Evolutionary conservation across 2,329 filamentous ascomycete genomes (phyloP).

Genomic region (Colletotrichum sojae): DNA sequence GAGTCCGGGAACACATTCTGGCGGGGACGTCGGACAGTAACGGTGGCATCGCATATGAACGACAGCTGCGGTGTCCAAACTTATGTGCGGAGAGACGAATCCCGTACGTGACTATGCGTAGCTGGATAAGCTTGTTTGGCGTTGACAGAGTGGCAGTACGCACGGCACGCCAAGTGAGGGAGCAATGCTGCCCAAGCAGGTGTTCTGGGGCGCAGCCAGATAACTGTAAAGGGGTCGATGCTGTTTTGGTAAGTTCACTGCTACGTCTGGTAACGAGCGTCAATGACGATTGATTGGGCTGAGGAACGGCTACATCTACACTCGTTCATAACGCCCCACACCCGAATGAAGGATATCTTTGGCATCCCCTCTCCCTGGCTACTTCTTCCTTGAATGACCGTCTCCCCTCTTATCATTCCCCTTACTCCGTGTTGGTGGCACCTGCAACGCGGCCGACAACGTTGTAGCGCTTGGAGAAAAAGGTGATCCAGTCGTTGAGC

Average conservation of each 20-base stretch:
- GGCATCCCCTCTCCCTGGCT: not conserved
- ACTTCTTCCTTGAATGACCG: not conserved
- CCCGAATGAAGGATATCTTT: conserved; percentile 16
- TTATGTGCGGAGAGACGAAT: conserved; percentile 1
- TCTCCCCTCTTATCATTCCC: conserved; percentile 1
- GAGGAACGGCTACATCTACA: conserved; percentile 13
- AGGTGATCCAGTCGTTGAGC: conserved; percentile 93
- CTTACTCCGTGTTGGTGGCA: conserved; percentile 69
- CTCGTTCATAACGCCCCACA: conserved; percentile 10
- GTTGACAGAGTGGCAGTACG: not conserved
- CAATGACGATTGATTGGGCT: not conserved
- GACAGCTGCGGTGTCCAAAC: not conserved
- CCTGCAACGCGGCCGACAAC: conserved; percentile 79
- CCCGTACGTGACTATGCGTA: not conserved
- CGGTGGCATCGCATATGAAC: conserved; percentile 22
- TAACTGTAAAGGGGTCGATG: not conserved
- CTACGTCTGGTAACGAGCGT: not conserved
- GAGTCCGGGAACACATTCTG: not conserved
- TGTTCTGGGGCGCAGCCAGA: not conserved
- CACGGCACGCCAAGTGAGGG: not conserved
- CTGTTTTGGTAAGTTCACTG: not conserved
- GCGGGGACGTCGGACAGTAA: not conserved
- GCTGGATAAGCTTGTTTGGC: conserved; percentile 7
- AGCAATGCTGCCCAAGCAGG: no score
- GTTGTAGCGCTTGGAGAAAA: conserved; percentile 98